phyloP scores from a whole-genome alignment of 148 eudicot species.

The Amaranthus hypochondriacus region DNA sequence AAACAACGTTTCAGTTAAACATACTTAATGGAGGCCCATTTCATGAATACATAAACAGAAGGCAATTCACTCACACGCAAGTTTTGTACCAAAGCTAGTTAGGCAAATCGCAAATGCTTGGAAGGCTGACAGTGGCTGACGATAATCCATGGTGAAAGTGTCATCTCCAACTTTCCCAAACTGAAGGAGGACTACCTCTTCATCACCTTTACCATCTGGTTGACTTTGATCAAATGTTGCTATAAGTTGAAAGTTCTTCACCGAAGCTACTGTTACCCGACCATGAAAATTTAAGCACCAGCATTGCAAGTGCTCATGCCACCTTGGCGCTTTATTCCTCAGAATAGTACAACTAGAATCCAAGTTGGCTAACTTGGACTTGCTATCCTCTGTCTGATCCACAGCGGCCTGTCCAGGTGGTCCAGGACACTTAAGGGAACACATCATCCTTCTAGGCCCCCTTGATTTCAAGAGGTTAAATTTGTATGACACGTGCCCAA shows the following conservation, averaged over 20 bases:
- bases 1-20: not conserved
- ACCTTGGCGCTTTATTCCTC: constrained; percentile 90
- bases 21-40: constrained; percentile 6
- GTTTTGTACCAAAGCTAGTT: constrained; percentile 94
- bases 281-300: constrained; percentile 99
- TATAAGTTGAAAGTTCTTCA: constrained; percentile 85
- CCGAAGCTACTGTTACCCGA: constrained; percentile 95
- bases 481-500: constrained; percentile 80
- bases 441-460: constrained; percentile 94
- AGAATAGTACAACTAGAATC: constrained; percentile 41
- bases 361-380: constrained; percentile 32
- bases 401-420: constrained; percentile 24
- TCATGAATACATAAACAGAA: not conserved
- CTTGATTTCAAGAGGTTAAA: constrained; percentile 91
- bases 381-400: constrained; percentile 20
- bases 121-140: constrained; percentile 89
- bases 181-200: constrained; percentile 83
- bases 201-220: constrained; percentile 84
- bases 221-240: constrained; percentile 84
- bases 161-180: constrained; percentile 93
- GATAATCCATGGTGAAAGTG: constrained; percentile 88
- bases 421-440: constrained; percentile 58
- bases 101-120: constrained; percentile 96
- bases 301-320: constrained; percentile 96
- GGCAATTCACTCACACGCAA: constrained; percentile 75